Percentiles rank a stretch among this genome's conserved stretches.
These are phyloP conservation scores for Amanita exitialis DNA, from an alignment of 768 basidiomycete genomes.

Conservation along the genomic window DNA sequence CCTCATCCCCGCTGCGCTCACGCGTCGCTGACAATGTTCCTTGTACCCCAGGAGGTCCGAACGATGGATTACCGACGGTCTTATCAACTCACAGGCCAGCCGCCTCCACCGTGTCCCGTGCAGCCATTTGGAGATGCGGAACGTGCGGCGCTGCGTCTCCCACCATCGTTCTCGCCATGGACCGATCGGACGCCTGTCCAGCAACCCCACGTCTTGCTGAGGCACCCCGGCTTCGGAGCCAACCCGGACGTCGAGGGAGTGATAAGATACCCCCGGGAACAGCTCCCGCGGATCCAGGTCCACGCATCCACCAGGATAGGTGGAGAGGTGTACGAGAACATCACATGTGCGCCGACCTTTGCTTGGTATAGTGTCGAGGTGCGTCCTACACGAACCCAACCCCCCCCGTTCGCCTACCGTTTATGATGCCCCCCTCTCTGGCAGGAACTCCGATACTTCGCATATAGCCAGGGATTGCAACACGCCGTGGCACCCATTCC, in stretches of 20 bases:
- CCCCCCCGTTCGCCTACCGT: neutral
- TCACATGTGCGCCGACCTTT: slow-evolving; percentile 27
- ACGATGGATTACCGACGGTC: slow-evolving; percentile 42
- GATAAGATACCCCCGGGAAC: neutral
- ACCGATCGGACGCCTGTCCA: neutral
- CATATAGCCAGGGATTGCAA: slow-evolving; percentile 29
- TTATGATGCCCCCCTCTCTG: no score
- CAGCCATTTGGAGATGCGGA: slow-evolving; percentile 33
- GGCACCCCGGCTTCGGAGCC: neutral
- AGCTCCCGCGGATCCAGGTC: slow-evolving; percentile 15
- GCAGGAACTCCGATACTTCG: slow-evolving; percentile 34
- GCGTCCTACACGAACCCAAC: slow-evolving; percentile 10
- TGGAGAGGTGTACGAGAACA: slow-evolving; percentile 24
- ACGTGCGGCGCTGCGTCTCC: slow-evolving; percentile 34
- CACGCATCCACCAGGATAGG: slow-evolving; percentile 10
- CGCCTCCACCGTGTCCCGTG: slow-evolving; percentile 39
- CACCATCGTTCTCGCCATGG: slow-evolving; percentile 40
- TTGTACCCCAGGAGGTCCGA: slow-evolving; percentile 55
- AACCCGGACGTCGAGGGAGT: neutral
- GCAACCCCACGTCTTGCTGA: neutral
- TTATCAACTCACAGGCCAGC: slow-evolving; percentile 33
- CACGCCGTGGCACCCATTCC: slow-evolving; percentile 17
- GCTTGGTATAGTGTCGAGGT: slow-evolving; percentile 32
- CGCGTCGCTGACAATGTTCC: neutral
- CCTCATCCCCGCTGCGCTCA: neutral